Evolutionary conservation across 257 asterid species (phyloP).

Genomic region (Oldenlandia corymbosa): DNA sequence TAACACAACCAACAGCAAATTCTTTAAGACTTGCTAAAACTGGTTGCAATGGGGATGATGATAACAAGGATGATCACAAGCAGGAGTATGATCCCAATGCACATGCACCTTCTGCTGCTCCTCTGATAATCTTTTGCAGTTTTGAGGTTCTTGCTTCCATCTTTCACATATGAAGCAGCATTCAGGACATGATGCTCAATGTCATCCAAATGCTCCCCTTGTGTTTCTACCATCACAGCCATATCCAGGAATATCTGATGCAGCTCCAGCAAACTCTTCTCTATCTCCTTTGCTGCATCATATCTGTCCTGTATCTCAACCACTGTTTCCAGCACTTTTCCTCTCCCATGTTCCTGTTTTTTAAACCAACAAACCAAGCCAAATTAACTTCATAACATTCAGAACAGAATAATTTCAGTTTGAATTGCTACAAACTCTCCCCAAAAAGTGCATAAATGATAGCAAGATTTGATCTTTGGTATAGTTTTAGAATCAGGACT

Average conservation of each 20-base stretch:
- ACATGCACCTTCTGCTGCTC: slow-evolving; percentile 79
- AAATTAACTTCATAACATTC: neutral
- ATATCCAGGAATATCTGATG: slow-evolving; percentile 88
- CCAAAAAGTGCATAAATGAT: neutral
- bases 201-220: slow-evolving; percentile 88
- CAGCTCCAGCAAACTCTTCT: slow-evolving; percentile 81
- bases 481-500: too few relatives aligned
- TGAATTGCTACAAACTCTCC: too few relatives aligned
- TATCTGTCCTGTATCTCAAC: slow-evolving; percentile 76
- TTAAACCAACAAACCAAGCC: neutral
- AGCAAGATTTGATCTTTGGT: too few relatives aligned
- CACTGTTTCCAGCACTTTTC: slow-evolving; percentile 76
- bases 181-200: slow-evolving; percentile 79
- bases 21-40: slow-evolving; percentile 54
- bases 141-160: slow-evolving; percentile 69
- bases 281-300: slow-evolving; percentile 78
- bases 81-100: slow-evolving; percentile 58
- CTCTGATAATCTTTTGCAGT: slow-evolving; percentile 62
- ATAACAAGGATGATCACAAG: slow-evolving; percentile 51
- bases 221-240: slow-evolving; percentile 97
- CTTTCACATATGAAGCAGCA: slow-evolving; percentile 58
- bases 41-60: slow-evolving; percentile 64
- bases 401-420: too few relatives aligned
- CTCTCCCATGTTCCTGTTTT: slow-evolving; percentile 76
- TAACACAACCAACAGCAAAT: too few relatives aligned